These are phyloP conservation scores for Selaginella tamariscina DNA, from an alignment of 75 land plant species.

Conservation along the genomic window DNA sequence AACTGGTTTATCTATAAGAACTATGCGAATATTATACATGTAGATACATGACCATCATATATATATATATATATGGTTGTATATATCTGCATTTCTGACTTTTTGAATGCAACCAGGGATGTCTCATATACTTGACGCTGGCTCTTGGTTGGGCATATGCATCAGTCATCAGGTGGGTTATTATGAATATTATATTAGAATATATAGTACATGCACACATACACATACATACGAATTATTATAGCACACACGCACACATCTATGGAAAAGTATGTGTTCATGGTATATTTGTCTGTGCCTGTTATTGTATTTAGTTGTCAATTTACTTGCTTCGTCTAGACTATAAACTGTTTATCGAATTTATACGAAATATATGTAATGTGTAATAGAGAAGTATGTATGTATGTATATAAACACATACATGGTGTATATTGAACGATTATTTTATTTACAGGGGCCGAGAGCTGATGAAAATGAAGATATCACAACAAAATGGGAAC, in stretches of 20 bases:
- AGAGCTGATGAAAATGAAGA: conserved; percentile 48
- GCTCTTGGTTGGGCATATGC: conserved; percentile 81
- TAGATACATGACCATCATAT: not conserved
- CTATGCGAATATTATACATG: not conserved
- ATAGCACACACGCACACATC: too few species aligned
- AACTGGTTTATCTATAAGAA: not conserved
- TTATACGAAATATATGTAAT: not conserved
- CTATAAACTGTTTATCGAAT: not conserved
- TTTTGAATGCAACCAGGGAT: conserved; percentile 40
- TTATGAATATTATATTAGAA: conserved; percentile 5
- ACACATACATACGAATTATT: too few species aligned
- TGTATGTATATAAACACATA: not conserved
- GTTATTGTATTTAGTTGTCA: not conserved
- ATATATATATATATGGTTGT: not conserved
- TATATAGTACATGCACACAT: not conserved
- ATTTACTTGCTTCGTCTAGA: not conserved
- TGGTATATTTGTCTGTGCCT: too few species aligned
- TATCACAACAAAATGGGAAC: conserved; percentile 41
- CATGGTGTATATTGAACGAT: not conserved
- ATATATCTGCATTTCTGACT: not conserved
- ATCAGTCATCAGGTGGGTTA: conserved; percentile 60
- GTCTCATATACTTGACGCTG: conserved; percentile 59
- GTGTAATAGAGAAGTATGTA: not conserved
- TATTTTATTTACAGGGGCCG: conserved; percentile 37
- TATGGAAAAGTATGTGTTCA: too few species aligned